These are phyloP conservation scores for Gossypium davidsonii DNA, from an alignment of 441 rosid genomes.

Conservation along the genomic window DNA sequence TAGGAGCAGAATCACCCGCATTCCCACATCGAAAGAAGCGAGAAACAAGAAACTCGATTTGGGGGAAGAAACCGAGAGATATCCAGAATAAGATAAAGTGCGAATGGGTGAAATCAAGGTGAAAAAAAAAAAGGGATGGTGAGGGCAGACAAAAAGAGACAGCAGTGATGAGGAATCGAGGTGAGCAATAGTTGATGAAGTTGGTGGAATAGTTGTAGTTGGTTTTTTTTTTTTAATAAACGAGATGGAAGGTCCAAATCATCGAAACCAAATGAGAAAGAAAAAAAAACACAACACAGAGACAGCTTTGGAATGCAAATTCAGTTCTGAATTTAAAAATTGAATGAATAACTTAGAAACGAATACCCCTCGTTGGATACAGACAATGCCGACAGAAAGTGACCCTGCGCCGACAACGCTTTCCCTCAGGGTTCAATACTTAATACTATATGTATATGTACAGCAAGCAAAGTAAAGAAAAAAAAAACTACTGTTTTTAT, in stretches of 20 bases:
- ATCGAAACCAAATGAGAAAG: not conserved
- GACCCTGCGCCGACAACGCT: conserved; percentile 76
- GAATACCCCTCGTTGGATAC: conserved; percentile 53
- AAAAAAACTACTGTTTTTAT: conserved; percentile 19
- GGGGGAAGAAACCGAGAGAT: conserved; percentile 20
- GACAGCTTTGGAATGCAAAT: conserved; percentile 10
- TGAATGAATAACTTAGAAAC: conserved; percentile 9
- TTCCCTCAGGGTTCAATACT: conserved; percentile 20
- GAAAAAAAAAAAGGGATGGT: not conserved
- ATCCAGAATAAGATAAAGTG: conserved; percentile 4
- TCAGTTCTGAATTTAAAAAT: conserved; percentile 22
- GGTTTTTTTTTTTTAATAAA: not conserved
- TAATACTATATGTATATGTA: conserved; percentile 4
- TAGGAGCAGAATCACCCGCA: conserved; percentile 10
- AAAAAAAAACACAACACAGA: not conserved
- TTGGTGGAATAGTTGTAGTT: conserved; percentile 11
- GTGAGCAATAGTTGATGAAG: conserved; percentile 8
- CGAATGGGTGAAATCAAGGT: not conserved
- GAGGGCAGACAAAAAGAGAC: not conserved
- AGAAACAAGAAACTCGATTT: conserved; percentile 7
- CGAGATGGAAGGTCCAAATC: conserved; percentile 17
- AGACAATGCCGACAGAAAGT: conserved; percentile 95
- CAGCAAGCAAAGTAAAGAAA: conserved; percentile 22
- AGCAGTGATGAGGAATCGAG: conserved; percentile 7
- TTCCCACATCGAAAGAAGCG: conserved; percentile 18